Base-by-base conservation (phyloP, 2,329 filamentous ascomycete genomes). In the Amauroascus verrucosus region DNA sequence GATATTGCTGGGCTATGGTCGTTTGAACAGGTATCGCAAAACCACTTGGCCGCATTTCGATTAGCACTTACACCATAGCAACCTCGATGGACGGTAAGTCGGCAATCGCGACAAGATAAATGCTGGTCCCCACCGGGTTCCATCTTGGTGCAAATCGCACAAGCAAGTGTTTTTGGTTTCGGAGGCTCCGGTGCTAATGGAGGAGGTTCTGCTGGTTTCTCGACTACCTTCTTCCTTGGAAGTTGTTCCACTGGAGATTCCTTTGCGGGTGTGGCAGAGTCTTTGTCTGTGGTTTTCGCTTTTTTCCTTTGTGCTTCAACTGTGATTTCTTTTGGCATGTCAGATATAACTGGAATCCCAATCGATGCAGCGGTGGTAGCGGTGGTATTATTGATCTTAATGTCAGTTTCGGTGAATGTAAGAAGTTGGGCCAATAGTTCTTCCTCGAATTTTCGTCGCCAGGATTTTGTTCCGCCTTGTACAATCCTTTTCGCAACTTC, bases 1-100 rank as follows among this genome's bases (percentile, higher is more conserved):
- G 93, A 96, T 43, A 95, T 84, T 60, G 88, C 83, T 4, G 91
- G 89, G 63, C 85, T 91, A 67, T 89, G 88, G 66, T 98, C 93
- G 64, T 98, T 98, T 35, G 83, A 77, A 69, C 93, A 98, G 80
- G 90, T 95, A 70, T 97, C 93, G 68, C 93, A 98, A 38, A 85
- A 81, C 93, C 93, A 98, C 69, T 95, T 95, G 43, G 77, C 79
- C 30, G 81, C 78, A 51, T 77, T 78, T 40, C 86, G 81, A 54
- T 70, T 71, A 48, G 84, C 82, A 44, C 84, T 81, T 30, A 97
- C 77, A n/a, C 93, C 93, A 65, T 97, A 98, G 70, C 93, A 98
- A 57, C 82, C 82, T 51, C 86, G 85, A 69, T 98, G 93, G 22
- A 97, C 91, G 2, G 89, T 89, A 68, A 98, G 73, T 51, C 88